These are phyloP conservation scores for Chlamydomonas applanata DNA, from an alignment of 139 green algal species.

Conservation along the genomic window DNA sequence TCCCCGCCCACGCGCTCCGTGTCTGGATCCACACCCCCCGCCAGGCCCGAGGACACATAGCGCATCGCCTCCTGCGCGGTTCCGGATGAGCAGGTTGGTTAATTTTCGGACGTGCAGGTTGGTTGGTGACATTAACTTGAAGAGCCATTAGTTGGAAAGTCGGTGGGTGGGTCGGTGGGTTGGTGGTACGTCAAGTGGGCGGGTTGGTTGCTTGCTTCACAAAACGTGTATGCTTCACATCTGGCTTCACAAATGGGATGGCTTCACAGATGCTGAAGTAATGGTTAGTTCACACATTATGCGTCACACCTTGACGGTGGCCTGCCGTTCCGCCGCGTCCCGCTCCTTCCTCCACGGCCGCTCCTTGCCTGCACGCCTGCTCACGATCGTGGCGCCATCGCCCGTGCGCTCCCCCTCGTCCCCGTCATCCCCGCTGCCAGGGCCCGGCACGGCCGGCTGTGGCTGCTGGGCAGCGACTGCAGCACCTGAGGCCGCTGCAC, in stretches of 20 bases:
- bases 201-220: too few relatives aligned
- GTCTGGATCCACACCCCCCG: background rate
- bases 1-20: too few relatives aligned
- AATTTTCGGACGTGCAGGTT: background rate
- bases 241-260: too few relatives aligned
- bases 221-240: too few relatives aligned
- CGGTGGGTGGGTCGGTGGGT: too few relatives aligned
- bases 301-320: constrained; percentile 27
- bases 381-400: constrained; percentile 11
- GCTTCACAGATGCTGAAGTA: too few relatives aligned
- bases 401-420: background rate
- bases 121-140: background rate
- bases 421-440: constrained; percentile 1
- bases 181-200: too few relatives aligned
- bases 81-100: too few relatives aligned
- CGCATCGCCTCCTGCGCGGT: constrained; percentile 33
- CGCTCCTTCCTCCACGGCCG: constrained; percentile 12
- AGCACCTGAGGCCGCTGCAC: too few relatives aligned
- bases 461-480: too few relatives aligned
- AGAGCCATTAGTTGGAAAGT: too few relatives aligned
- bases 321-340: constrained; percentile 19
- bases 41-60: constrained; percentile 8
- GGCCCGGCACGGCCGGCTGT: constrained; percentile 5
- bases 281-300: too few relatives aligned
- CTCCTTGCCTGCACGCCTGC: constrained; percentile 13